phyloP scores from a whole-genome alignment of 345 rosid species.

The Melaleuca alternifolia region DNA sequence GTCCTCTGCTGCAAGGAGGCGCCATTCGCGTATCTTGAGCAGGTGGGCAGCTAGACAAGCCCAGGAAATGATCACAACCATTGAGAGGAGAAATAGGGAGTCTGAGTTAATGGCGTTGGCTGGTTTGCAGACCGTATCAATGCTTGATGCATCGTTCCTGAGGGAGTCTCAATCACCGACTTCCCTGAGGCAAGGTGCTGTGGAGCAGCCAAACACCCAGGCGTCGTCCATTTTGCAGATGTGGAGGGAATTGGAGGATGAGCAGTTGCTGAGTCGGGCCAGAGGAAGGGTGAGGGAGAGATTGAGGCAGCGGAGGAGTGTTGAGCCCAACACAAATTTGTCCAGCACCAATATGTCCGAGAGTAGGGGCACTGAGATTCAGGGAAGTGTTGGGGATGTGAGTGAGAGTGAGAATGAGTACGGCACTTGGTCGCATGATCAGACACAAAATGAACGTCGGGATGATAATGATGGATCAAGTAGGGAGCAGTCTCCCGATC shows the following conservation, averaged over 20 bases:
- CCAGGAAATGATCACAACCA: conserved; percentile 94
- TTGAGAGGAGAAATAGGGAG: conserved; percentile 93
- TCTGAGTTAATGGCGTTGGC: conserved; percentile 96
- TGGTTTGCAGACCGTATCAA: conserved; percentile 88
- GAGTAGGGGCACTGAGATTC: conserved; percentile 59
- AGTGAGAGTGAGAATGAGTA: conserved; percentile 88
- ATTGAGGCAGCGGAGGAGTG: conserved; percentile 63
- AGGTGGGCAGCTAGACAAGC: conserved; percentile 98
- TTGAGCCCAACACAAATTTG: conserved; percentile 36
- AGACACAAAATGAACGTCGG: conserved; percentile 35
- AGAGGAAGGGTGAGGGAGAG: conserved; percentile 77
- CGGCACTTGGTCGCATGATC: conserved; percentile 66
- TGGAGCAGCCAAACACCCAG: conserved; percentile 77
- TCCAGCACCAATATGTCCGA: conserved; percentile 40
- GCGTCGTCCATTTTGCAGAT: conserved; percentile 86
- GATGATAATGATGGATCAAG: conserved; percentile 55
- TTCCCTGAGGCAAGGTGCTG: conserved; percentile 61
- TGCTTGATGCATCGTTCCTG: conserved; percentile 92
- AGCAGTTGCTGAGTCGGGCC: conserved; percentile 76
- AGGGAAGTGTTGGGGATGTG: conserved; percentile 52
- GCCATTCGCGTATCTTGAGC: conserved; percentile 74
- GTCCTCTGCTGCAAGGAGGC: conserved; percentile 87
- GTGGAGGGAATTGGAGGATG: conserved; percentile 99
- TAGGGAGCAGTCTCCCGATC: conserved; percentile 93
- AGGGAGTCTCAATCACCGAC: conserved; percentile 79